Percentiles rank a stretch among this genome's conserved stretches.
phyloP scores from a whole-genome alignment of 2,329 filamentous ascomycete genomes.

The Sphaerulina musiva region DNA sequence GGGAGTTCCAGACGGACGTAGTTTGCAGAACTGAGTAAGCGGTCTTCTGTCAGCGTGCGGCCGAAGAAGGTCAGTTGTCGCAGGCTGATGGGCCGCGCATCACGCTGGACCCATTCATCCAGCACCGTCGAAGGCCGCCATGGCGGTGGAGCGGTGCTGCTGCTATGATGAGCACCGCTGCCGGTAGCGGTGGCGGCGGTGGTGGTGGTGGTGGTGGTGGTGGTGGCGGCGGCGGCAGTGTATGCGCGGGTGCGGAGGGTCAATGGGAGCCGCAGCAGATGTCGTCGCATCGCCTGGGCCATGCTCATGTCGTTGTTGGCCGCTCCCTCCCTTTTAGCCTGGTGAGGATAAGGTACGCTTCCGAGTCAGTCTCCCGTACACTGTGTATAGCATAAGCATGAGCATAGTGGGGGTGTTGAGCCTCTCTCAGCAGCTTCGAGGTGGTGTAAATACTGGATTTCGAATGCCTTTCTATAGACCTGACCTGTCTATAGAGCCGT shows the following conservation, averaged over 20 bases:
- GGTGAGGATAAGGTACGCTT: no score
- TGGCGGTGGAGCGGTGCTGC: slow-evolving; percentile 40
- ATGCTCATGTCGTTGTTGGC: background rate
- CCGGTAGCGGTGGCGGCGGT: background rate
- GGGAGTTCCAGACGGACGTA: slow-evolving; percentile 95
- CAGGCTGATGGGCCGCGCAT: slow-evolving; percentile 90
- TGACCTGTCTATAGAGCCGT: no score
- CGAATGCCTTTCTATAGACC: no score
- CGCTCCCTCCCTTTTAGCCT: no score
- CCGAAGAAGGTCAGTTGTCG: slow-evolving; percentile 97
- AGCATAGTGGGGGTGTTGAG: no score
- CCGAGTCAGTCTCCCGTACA: no score
- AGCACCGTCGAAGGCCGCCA: slow-evolving; percentile 55
- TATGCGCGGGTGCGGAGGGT: slow-evolving; percentile 15
- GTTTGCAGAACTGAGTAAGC: slow-evolving; percentile 89
- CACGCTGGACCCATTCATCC: slow-evolving; percentile 79
- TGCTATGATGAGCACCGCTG: no score
- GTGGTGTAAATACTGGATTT: no score
- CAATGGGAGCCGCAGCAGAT: slow-evolving; percentile 5
- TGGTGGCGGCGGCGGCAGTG: slow-evolving; percentile 12
- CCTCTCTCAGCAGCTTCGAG: no score
- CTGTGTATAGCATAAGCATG: no score
- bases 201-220: slow-evolving; percentile 1
- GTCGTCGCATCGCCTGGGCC: background rate
- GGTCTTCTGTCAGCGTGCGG: slow-evolving; percentile 79